These are phyloP conservation scores for Sicyos edulis DNA, from an alignment of 306 rosid genomes.

Conservation along the genomic window DNA sequence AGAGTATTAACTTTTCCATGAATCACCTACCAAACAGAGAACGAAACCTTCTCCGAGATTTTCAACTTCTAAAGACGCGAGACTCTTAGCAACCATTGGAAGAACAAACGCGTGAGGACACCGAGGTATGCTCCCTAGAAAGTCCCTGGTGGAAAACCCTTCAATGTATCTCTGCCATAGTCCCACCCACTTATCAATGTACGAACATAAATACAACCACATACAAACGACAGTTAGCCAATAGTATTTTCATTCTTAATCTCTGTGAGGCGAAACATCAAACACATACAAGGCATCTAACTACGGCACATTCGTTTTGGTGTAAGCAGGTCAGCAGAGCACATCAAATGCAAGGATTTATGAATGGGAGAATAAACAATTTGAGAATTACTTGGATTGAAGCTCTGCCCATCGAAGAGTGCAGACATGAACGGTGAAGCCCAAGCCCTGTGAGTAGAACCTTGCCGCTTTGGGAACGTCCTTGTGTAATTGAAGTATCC, in stretches of 20 bases:
- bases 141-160: too few relatives aligned
- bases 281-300: conserved; percentile 25
- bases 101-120: too few relatives aligned
- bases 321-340: conserved; percentile 18
- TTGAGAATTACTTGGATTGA: conserved; percentile 43
- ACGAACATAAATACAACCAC: background rate
- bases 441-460: conserved; percentile 74
- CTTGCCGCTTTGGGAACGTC: conserved; percentile 82
- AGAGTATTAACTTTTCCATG: too few relatives aligned
- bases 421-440: conserved; percentile 61
- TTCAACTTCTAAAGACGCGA: too few relatives aligned
- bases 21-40: too few relatives aligned
- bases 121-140: too few relatives aligned
- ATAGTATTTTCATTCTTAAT: background rate
- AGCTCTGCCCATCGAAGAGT: conserved; percentile 84
- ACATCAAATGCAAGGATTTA: conserved; percentile 15
- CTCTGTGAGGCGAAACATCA: conserved; percentile 31
- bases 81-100: too few relatives aligned
- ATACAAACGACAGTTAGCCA: background rate
- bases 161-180: too few relatives aligned
- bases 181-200: too few relatives aligned
- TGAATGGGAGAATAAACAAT: background rate
- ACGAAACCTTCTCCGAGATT: too few relatives aligned
- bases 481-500: conserved; percentile 68
- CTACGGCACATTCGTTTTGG: background rate